Evolutionary conservation across 2,329 filamentous ascomycete species (phyloP).

Genomic region (Fusarium annulatum): DNA sequence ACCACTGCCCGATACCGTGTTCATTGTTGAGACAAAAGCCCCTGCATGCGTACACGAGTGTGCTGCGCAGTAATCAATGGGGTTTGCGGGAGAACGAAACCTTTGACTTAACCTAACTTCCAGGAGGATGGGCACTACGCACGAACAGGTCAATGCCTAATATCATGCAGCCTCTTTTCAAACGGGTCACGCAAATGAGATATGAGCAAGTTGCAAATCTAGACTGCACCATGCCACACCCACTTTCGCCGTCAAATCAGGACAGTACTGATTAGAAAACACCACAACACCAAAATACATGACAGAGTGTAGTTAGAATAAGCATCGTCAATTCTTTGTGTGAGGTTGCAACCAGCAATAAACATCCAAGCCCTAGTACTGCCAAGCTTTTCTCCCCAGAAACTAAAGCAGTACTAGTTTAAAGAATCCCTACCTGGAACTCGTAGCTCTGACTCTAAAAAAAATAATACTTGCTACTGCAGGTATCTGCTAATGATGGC

Average conservation of each 20-base stretch:
- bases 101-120: not conserved
- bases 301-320: not conserved
- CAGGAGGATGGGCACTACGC: not conserved
- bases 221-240: conserved; percentile 12
- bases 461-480: not conserved
- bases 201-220: conserved; percentile 12
- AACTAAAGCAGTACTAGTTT: conserved; percentile 30
- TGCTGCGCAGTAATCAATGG: conserved; percentile 2
- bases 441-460: conserved; percentile 19
- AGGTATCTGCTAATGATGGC: not conserved
- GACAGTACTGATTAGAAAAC: not conserved
- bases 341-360: conserved; percentile 20
- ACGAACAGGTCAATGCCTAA: not conserved
- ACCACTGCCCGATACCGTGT: not conserved
- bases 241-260: not conserved
- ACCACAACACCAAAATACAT: not conserved
- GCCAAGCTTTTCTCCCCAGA: conserved; percentile 39
- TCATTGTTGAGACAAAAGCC: conserved; percentile 9
- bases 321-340: not conserved
- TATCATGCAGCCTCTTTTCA: conserved; percentile 1
- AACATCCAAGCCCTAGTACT: conserved; percentile 27
- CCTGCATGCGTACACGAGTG: conserved; percentile 1
- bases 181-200: conserved; percentile 3
- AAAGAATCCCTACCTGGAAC: conserved; percentile 12
- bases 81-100: not conserved